Evolutionary conservation across 805 yeast genomes (phyloP).

Genomic region (Candida palmyrensis): DNA sequence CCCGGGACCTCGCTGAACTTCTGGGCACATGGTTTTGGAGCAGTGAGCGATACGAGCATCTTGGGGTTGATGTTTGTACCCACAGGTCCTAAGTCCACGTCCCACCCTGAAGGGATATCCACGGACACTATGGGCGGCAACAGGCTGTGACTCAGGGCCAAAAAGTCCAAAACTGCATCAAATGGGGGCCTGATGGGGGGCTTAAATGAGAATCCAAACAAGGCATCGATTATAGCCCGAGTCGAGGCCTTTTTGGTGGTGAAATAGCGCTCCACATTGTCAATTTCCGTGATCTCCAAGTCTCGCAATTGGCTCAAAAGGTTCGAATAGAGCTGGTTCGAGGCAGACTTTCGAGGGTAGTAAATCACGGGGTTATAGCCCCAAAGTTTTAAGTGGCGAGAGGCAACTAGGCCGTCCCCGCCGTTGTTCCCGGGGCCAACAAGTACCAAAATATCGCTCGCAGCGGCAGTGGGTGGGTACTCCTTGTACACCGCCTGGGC

Average conservation of each 20-base stretch:
- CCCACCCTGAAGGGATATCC: constrained; percentile 97
- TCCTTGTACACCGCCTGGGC: constrained; percentile 76
- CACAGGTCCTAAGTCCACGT: constrained; percentile 71
- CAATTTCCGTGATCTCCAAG: constrained; percentile 57
- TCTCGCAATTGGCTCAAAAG: constrained; percentile 63
- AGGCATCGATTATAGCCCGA: constrained; percentile 56
- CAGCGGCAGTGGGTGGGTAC: constrained; percentile 50
- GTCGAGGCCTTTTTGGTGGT: constrained; percentile 11
- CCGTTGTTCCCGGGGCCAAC: constrained; percentile 98
- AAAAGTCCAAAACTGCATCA: constrained; percentile 31
- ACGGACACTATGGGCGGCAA: constrained; percentile 70
- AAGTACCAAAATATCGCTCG: constrained; percentile 52
- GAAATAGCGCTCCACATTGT: constrained; percentile 6
- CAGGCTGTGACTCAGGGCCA: constrained; percentile 29
- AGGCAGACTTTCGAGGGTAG: constrained; percentile 65
- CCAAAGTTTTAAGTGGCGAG: constrained; percentile 79
- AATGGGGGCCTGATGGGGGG: constrained; percentile 87
- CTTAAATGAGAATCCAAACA: constrained; percentile 90
- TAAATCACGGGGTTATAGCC: constrained; percentile 64
- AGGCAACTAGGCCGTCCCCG: constrained; percentile 96
- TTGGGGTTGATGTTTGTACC: constrained; percentile 50
- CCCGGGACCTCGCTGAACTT: constrained; percentile 33
- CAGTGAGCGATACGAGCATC: constrained; percentile 78
- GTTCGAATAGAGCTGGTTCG: constrained; percentile 52
- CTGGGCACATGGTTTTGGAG: constrained; percentile 85